Conservation (phyloP, 306 rosid genomes). For the Comarum palustre region DNA sequence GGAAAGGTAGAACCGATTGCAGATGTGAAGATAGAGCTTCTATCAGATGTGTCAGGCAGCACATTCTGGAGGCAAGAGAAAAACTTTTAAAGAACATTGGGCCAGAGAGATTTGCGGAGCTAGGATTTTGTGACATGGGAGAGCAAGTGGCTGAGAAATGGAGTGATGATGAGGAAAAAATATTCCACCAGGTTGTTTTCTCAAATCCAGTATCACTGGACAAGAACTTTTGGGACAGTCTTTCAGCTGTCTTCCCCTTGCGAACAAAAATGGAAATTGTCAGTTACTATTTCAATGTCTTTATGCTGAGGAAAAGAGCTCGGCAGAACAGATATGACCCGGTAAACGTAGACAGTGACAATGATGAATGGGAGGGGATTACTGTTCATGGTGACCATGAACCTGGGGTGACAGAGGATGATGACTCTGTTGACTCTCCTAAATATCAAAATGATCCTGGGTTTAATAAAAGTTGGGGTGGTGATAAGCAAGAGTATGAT, state of each 20-base stretch:
- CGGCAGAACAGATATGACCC: constrained; percentile 67
- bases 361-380: constrained; percentile 76
- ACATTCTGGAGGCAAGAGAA: constrained; percentile 61
- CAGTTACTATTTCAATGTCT: constrained; percentile 85
- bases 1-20: constrained; percentile 68
- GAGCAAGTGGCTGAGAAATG: constrained; percentile 69
- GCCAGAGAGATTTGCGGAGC: constrained; percentile 39
- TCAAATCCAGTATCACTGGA: constrained; percentile 61
- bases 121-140: constrained; percentile 78
- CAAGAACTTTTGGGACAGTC: constrained; percentile 72
- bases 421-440: constrained; percentile 73
- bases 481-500: constrained; percentile 37
- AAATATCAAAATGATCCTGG: constrained; percentile 30
- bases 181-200: constrained; percentile 61
- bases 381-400: constrained; percentile 53
- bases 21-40: constrained; percentile 60
- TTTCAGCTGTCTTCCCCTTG: constrained; percentile 54
- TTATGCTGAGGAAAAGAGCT: constrained; percentile 74
- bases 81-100: constrained; percentile 45
- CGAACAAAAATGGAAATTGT: constrained; percentile 72
- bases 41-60: constrained; percentile 61
- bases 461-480: constrained; percentile 28
- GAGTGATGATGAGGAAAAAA: constrained; percentile 63
- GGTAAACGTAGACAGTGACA: constrained; percentile 68
- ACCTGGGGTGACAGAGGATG: constrained; percentile 46